These are phyloP conservation scores for Calonectria hongkongensis DNA, from an alignment of 2,329 filamentous ascomycete species.

Conservation along the genomic window DNA sequence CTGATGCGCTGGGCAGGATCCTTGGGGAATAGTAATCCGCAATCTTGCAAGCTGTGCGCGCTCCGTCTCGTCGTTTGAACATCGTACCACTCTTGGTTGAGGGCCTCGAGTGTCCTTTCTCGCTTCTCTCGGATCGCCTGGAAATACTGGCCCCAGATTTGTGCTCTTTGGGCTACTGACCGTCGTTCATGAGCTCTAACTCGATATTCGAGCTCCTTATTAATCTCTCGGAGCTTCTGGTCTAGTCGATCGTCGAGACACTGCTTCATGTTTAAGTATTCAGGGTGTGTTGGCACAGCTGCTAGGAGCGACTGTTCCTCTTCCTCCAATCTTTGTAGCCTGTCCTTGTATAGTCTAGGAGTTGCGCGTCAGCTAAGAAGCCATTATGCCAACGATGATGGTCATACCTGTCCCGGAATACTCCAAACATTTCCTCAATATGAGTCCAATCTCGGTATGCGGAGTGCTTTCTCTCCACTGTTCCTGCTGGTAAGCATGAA, in stretches of 20 bases:
- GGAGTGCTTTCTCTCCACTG: constrained; percentile 85
- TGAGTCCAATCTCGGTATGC: constrained; percentile 86
- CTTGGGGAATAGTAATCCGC: constrained; percentile 86
- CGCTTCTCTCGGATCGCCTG: constrained; percentile 89
- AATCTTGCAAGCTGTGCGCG: constrained; percentile 87
- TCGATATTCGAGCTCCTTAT: constrained; percentile 83
- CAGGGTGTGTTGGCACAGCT: constrained; percentile 85
- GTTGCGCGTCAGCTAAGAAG: constrained; percentile 47
- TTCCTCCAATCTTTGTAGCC: constrained; percentile 85
- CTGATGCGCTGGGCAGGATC: constrained; percentile 85
- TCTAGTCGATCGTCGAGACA: constrained; percentile 89
- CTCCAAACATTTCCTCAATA: constrained; percentile 92
- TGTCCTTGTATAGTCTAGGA: constrained; percentile 88
- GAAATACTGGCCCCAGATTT: constrained; percentile 93
- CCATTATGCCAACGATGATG: not conserved
- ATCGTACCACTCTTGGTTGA: constrained; percentile 93
- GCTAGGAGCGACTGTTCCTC: constrained; percentile 78
- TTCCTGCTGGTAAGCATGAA: constrained; percentile 52
- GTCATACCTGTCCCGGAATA: constrained; percentile 85
- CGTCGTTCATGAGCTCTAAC: constrained; percentile 83
- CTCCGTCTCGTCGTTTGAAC: constrained; percentile 92
- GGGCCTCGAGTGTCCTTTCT: constrained; percentile 84
- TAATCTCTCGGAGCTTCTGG: constrained; percentile 85
- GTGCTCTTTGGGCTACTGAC: constrained; percentile 87
- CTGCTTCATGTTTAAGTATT: constrained; percentile 92